Base-by-base conservation (phyloP, 441 rosid species). In the Geranium incanum region DNA sequence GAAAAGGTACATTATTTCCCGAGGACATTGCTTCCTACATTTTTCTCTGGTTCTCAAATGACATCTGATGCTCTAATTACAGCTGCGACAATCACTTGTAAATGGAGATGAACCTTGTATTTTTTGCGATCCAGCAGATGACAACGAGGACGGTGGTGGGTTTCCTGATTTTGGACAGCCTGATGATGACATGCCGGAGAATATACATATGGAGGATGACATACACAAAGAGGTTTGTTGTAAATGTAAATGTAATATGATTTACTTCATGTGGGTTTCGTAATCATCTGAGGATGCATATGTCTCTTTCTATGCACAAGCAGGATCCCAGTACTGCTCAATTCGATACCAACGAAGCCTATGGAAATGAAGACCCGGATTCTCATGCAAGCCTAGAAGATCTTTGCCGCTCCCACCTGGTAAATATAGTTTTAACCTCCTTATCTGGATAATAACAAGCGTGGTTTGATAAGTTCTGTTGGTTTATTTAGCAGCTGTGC, bases 371-470 rank as follows among this genome's bases (percentile, higher is more conserved):
- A 50, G 83, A 68, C 69, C 82, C 80, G 59, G 74, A 74, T 59
- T 84, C 88, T 76, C 88, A 83, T 80, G 82, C 86, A 80, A 94
- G 84, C 82, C 83, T 94, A 71, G 96, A 90, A 85, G 97, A 94
- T 83, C 96, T 94, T 41, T 94, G 95, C 74, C 95, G 91, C 66
- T 87, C 92, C 74, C 98, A 94, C 82, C 85, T 94, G 55, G 98
- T 94, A 85, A 86, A 87, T 70, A 72, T 45, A 66, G 33, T 7
- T 75, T 9, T 73, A 12, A 15, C 5, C n/a, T 73, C 6, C n/a
- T 75, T 67, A 3, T 33, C 55, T n/a, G 9, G 36, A 6, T 68
- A 5, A 1, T 68, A 5, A 1, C 18, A 36, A 36, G 18, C n/a
- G 48, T 37, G 16, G 48, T 3, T 16, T 16, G 15, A n/a, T 43